Conservation (phyloP, 1,284 basidiomycete species). For the Irpex sp. region DNA sequence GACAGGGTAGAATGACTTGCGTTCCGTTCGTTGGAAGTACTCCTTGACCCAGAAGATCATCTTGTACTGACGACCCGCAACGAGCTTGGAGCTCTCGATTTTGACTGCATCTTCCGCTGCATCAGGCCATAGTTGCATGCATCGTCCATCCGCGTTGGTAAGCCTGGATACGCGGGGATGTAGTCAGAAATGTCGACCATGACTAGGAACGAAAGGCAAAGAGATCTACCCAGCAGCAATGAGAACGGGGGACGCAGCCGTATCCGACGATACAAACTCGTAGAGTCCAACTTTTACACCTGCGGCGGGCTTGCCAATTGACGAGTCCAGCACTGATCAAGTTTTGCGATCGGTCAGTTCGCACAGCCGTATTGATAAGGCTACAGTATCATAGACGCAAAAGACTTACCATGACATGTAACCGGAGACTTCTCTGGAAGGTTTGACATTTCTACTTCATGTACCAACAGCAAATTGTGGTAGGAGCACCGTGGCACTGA, state of each 20-base stretch:
- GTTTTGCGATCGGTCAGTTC: neutral
- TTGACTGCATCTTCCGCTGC: slow-evolving; percentile 24
- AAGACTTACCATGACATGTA: slow-evolving; percentile 75
- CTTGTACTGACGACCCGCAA: slow-evolving; percentile 67
- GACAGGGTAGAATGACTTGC: slow-evolving; percentile 83
- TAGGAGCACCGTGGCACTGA: slow-evolving; percentile 1
- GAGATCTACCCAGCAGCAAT: slow-evolving; percentile 58
- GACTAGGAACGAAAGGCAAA: neutral
- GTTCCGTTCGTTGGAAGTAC: slow-evolving; percentile 68
- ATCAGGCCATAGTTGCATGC: slow-evolving; percentile 65
- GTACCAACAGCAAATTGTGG: slow-evolving; percentile 9
- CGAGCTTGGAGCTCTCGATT: slow-evolving; percentile 37
- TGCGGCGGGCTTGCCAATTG: slow-evolving; percentile 75
- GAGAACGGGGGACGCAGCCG: slow-evolving; percentile 41
- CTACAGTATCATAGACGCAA: neutral
- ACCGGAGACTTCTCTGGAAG: slow-evolving; percentile 66
- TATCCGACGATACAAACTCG: slow-evolving; percentile 27
- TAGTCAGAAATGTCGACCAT: neutral
- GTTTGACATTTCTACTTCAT: slow-evolving; percentile 33
- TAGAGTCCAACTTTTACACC: slow-evolving; percentile 61
- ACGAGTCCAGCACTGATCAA: slow-evolving; percentile 80
- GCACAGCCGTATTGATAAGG: neutral
- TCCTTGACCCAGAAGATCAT: slow-evolving; percentile 81
- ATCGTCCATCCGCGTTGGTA: slow-evolving; percentile 85
- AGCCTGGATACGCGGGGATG: slow-evolving; percentile 36